Base-by-base conservation (phyloP, 352 stramenopile genomes). In the Phytophthora fragariae region DNA sequence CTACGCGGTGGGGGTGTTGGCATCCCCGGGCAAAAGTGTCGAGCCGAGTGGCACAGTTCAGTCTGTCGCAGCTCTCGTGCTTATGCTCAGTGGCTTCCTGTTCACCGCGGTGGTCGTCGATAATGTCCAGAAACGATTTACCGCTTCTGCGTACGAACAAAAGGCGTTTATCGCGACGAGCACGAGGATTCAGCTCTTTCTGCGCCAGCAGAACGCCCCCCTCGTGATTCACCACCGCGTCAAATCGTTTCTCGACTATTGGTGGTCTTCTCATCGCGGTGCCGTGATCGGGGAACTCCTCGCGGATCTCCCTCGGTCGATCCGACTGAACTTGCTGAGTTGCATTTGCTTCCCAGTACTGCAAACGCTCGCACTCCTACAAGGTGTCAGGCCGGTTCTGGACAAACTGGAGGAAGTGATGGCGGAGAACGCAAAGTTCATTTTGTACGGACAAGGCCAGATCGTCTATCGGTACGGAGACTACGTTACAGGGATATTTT, bases 191-290 rank as follows among this genome's bases (percentile, higher is more conserved):
- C 47, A 54, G 10, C 17, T 27, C 3, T 52, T 52, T 5, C 44
- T 54, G n/a, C 47, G 47, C 47, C 47, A 54, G 47, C 47, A 54
- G 10, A 54, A 54, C 12, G 47, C 47, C 11, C 47, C 47, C 10
- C 11, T 54, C 1, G 19, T 29, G 10, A 54, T 54, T 17, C 47
- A 54, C 17, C 47, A 54, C 9, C 47, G 47, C 17, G 47, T 54
- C 19, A 54, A 54, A 7, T 31, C 47, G 5, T 54, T 54, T 17
- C 47, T 54, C 47, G 47, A 54, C 47, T 54, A 54, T 27, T 54
- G 47, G 47, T 54, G 47, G 47, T 54, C 47, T 1, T 15, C 47
- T 3, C 47, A 54, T 17, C 47, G 47, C 19, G 47, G 47, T 31
- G 47, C 47, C 2, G 19, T 17, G 1, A 31, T 54, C 7, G 47